A percentile compares a stretch with the other conserved stretches of the same genome.
phyloP scores from a whole-genome alignment of 768 basidiomycete species.

The Tephrocybe sp. region DNA sequence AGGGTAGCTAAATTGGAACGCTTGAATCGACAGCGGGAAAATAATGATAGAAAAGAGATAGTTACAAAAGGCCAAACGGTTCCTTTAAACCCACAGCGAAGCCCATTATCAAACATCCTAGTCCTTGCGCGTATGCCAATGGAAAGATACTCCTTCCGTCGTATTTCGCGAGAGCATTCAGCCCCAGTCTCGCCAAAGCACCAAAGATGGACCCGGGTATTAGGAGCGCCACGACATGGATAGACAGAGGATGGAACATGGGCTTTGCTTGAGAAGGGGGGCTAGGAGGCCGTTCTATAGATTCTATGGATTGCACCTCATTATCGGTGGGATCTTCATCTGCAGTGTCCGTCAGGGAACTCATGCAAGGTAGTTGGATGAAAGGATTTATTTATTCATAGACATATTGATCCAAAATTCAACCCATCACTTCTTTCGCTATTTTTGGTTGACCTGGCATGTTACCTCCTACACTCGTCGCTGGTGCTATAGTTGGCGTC shows the following conservation, averaged over 20 bases:
- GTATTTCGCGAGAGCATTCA: conserved; percentile 73
- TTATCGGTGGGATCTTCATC: conserved; percentile 11
- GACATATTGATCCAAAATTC: too few relatives aligned
- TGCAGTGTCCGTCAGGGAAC: conserved; percentile 6
- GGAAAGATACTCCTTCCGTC: conserved; percentile 77
- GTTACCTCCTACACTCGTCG: conserved; percentile 2
- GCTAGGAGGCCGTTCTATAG: conserved; percentile 35
- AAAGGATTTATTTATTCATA: too few relatives aligned
- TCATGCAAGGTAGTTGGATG: conserved; percentile 1
- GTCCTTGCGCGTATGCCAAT: conserved; percentile 80
- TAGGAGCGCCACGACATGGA: conserved; percentile 68
- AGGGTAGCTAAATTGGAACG: conserved; percentile 61
- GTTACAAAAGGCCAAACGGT: conserved; percentile 76
- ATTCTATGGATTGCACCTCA: conserved; percentile 28
- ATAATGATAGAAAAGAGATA: not conserved
- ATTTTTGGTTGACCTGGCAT: conserved; percentile 9
- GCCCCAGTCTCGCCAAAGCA: conserved; percentile 77
- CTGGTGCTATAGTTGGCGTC: conserved; percentile 2
- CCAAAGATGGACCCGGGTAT: conserved; percentile 86
- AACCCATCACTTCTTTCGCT: too few relatives aligned
- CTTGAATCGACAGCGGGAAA: not conserved
- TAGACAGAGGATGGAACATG: conserved; percentile 51
- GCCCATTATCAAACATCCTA: conserved; percentile 94
- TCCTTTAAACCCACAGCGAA: conserved; percentile 68
- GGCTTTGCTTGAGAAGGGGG: conserved; percentile 29